Percentiles rank a stretch among this genome's conserved stretches.
Evolutionary conservation across 306 rosid species (phyloP).

Genomic region (Betula pendula): DNA sequence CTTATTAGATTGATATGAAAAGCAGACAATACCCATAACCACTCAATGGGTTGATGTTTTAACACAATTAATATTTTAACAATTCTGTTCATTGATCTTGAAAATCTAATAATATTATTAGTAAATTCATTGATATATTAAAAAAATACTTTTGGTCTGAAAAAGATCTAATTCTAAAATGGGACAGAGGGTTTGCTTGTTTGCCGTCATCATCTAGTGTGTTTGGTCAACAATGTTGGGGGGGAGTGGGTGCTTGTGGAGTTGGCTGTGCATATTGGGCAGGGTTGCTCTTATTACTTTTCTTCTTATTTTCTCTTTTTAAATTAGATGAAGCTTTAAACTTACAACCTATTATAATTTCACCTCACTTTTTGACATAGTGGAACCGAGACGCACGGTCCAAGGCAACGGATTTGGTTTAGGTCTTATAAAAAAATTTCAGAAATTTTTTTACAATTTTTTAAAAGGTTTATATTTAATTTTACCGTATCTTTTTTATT

Average conservation of each 20-base stretch:
- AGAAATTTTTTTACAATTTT: too few relatives aligned
- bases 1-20: too few relatives aligned
- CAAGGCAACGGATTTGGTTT: too few relatives aligned
- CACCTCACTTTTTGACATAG: neutral
- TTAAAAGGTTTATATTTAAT: too few relatives aligned
- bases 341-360: neutral
- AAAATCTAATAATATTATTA: neutral
- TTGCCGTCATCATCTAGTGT: constrained; percentile 16
- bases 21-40: too few relatives aligned
- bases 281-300: neutral
- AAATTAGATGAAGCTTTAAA: neutral
- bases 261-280: neutral
- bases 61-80: too few relatives aligned
- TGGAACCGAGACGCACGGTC: neutral
- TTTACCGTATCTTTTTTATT: too few relatives aligned
- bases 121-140: neutral
- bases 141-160: constrained; percentile 4
- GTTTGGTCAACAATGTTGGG: constrained; percentile 32
- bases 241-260: constrained; percentile 24
- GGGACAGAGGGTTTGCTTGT: constrained; percentile 25
- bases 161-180: neutral
- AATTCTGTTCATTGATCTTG: constrained; percentile 4
- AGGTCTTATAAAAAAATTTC: too few relatives aligned
- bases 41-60: too few relatives aligned
- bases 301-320: neutral